Base-by-base conservation (phyloP, 129 eudicot genomes). In the Tanacetum coccineum region DNA sequence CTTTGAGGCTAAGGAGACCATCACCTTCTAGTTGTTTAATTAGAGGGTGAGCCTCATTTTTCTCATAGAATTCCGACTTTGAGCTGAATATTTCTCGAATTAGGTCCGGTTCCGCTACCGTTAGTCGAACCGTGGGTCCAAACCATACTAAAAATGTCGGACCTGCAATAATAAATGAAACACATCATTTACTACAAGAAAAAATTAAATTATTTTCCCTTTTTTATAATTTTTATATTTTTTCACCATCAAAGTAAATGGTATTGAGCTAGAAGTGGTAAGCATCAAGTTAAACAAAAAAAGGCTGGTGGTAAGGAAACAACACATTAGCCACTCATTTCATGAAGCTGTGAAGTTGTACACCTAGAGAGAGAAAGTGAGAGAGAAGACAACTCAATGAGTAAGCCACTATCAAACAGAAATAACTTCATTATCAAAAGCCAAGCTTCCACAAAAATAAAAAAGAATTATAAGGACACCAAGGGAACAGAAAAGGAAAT, bases 91-190 rank as follows among this genome's bases (percentile, higher is more conserved):
- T 76, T 69, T 92, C 98, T 52, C 90, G 70, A 32, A 92, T 86
- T 0, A 88, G 87, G 65, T 87, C 91, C 0, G 98, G 98, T 67
- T 92, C 98, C 56, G 98, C 88, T 2, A 92, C 85, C 0, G 95
- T 86, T 4, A 92, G 76, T 0, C 98, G 85, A 55, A 77, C 79
- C 6, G 96, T 92, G n/a, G 96, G 87, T 44, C 98, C 98, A 68
- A 92, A 92, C 98, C 98, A 92, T 48, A 92, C 83, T 14, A 92
- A 62, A 84, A 92, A 92, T 26, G 90, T 92, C 49, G 95, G 80
- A 51, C 98, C 98, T 91, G 71, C 25, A 50, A 30, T 49, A 36
- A 42, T 32, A 39, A 67, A 48, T 26, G 5, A 68, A 67, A 48
- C 52, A 4, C 13, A 55, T 72, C 47, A 73, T 39, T 74, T 64